Base-by-base conservation (phyloP, 768 basidiomycete species). In the Amanita fuliginea region DNA sequence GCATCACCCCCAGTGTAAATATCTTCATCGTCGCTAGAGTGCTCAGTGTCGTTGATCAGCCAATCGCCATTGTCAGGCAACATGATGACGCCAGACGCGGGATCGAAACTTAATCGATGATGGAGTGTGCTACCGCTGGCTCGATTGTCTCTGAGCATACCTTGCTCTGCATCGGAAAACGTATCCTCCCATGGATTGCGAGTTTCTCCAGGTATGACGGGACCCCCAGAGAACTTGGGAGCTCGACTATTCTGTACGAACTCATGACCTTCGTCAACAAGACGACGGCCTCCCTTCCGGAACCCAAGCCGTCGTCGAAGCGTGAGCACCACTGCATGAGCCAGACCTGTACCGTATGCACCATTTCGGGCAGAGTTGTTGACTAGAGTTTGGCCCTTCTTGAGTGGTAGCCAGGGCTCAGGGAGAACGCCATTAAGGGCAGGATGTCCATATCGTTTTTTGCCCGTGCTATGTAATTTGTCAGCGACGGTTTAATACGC, bases 361-460 rank as follows among this genome's bases (percentile, higher is more conserved):
- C 54, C 58, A 30, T 66, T 67, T 16, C 59, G 59, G 41, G 40
- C 64, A 59, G 47, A 66, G 26, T 71, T 67, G 55, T 90, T 91
- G 18, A 82, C 79, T 2, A 86, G 73, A 0, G 76, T 76, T 59
- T 91, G 85, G 0, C 81, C 85, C 59, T 83, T 88, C 68, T 88
- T 90, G 46, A 92, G 67, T 1, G 94, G 94, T 3, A 97, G 75
- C 95, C 95, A 98, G 0, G 95, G 94, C 51, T 85, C 81, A 2
- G 95, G 95, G 0, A 98, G 76, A 3, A 87, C 77, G 2, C 95
- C 95, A n/a, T 85, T 90, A 18, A 98, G 74, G 1, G 92, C 95
- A 3, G 95, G 95, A 61, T 97, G 95, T 0, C 89, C 93, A 57
- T 97, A 98, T 36, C 94, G 81, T 44, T 88, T 72, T 63, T 94